phyloP scores from a whole-genome alignment of 2,329 filamentous ascomycete genomes.

The Fusarium anthophilum region DNA sequence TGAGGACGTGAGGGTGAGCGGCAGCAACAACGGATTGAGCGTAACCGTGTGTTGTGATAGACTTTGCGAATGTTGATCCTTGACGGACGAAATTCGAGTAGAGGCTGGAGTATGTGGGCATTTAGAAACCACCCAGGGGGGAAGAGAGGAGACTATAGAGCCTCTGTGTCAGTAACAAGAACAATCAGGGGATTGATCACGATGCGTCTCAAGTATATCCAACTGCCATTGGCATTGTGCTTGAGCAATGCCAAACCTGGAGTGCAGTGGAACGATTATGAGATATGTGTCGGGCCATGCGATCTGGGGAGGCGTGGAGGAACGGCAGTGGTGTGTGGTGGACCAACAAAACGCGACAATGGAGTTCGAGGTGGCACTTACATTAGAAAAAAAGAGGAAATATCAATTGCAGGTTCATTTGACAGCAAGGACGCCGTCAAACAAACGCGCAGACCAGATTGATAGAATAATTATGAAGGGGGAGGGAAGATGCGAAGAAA shows the following conservation, averaged over 20 bases:
- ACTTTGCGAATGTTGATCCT: conserved; percentile 86
- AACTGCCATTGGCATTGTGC: conserved; percentile 17
- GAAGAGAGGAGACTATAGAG: conserved; percentile 60
- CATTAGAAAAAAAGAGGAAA: conserved; percentile 68
- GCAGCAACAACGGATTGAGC: conserved; percentile 97
- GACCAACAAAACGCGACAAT: conserved; percentile 19
- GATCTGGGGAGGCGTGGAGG: conserved; percentile 36
- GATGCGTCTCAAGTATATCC: conserved; percentile 7
- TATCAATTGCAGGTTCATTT: conserved; percentile 95
- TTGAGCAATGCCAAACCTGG: conserved; percentile 34
- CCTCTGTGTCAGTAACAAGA: conserved; percentile 39
- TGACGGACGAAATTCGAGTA: conserved; percentile 91
- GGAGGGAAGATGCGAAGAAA: conserved; percentile 26
- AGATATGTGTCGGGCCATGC: conserved; percentile 42
- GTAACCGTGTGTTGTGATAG: conserved; percentile 96
- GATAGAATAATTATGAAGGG: conserved; percentile 36
- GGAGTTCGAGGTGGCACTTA: conserved; percentile 54
- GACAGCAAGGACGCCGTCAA: conserved; percentile 88
- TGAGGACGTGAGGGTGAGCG: conserved; percentile 81
- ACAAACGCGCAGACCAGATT: conserved; percentile 78
- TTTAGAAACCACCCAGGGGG: conserved; percentile 82
- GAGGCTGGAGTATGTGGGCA: conserved; percentile 77
- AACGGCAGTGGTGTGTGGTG: conserved; percentile 32
- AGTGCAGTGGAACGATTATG: conserved; percentile 41
- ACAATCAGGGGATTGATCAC: not conserved